Conservation (phyloP, 352 stramenopile genomes). For the Phytophthora rubi region DNA sequence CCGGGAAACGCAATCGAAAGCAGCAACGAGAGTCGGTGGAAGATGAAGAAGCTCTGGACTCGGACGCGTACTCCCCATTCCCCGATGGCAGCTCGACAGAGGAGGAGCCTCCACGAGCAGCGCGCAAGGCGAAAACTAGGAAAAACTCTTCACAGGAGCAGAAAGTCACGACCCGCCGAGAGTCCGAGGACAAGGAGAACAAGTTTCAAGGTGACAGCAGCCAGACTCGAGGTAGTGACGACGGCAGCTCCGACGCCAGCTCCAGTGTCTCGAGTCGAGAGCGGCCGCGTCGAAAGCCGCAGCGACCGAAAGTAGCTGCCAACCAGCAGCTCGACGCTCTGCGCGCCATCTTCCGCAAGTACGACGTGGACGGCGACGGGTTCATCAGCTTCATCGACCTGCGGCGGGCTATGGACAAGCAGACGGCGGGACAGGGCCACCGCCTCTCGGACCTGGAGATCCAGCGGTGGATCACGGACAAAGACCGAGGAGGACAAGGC, state of each 20-base stretch:
- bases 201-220: conserved; percentile 10
- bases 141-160: conserved; percentile 4
- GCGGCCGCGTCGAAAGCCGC: not conserved
- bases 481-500: conserved; percentile 50
- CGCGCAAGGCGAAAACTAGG: not conserved
- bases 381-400: conserved; percentile 60
- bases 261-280: not conserved
- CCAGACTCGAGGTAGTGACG: not conserved
- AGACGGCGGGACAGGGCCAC: conserved; percentile 11
- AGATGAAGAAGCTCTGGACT: conserved; percentile 39
- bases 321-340: conserved; percentile 26
- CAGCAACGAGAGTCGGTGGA: not conserved
- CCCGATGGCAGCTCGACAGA: conserved; percentile 10
- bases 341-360: conserved; percentile 50
- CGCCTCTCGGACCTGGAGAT: conserved; percentile 49
- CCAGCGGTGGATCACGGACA: conserved; percentile 59
- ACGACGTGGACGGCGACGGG: conserved; percentile 57
- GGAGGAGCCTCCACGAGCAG: conserved; percentile 4
- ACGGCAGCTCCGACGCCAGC: not conserved
- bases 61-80: conserved; percentile 47
- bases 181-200: not conserved
- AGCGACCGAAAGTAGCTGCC: not conserved
- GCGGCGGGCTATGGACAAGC: conserved; percentile 39
- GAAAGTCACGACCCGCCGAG: not conserved
- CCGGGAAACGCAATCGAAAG: not conserved